Evolutionary conservation across 1,139 yeast genomes (phyloP).

Genomic region (Zygoascus meyerae): DNA sequence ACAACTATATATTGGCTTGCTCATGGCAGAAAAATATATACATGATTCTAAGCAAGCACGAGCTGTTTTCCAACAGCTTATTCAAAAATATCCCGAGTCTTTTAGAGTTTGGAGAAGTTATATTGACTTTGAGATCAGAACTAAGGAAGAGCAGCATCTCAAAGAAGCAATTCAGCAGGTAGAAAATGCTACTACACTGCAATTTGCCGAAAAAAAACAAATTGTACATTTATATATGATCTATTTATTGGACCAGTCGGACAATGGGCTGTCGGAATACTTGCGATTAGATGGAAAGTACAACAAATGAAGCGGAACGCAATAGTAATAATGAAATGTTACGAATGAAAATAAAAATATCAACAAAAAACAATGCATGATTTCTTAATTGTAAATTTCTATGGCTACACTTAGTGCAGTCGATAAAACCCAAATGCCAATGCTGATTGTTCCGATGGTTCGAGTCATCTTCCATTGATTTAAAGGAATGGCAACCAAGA

Average conservation of each 20-base stretch:
- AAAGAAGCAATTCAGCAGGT: background rate
- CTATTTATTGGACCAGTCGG: slow-evolving; percentile 9
- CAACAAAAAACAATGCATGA: background rate
- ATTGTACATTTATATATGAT: slow-evolving; percentile 9
- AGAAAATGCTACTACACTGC: background rate
- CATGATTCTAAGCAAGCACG: slow-evolving; percentile 2
- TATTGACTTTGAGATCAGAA: slow-evolving; percentile 2
- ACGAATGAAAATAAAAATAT: background rate
- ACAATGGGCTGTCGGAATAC: slow-evolving; percentile 5
- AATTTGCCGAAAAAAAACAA: slow-evolving; percentile 5
- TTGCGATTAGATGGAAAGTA: slow-evolving; percentile 2
- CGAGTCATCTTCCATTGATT: slow-evolving; percentile 63
- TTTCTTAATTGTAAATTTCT: slow-evolving; percentile 18
- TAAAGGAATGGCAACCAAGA: slow-evolving; percentile 51
- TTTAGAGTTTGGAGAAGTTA: slow-evolving; percentile 4
- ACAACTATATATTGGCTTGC: slow-evolving; percentile 5
- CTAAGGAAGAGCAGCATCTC: background rate
- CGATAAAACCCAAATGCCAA: slow-evolving; percentile 50
- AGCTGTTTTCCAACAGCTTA: slow-evolving; percentile 3
- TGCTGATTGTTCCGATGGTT: slow-evolving; percentile 48
- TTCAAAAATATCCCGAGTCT: slow-evolving; percentile 1
- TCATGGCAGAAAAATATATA: slow-evolving; percentile 4
- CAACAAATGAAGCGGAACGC: background rate
- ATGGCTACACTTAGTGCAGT: slow-evolving; percentile 28
- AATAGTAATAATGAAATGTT: background rate